Evolutionary conservation across 768 basidiomycete genomes (phyloP).

Genomic region (Amanita rubescens): DNA sequence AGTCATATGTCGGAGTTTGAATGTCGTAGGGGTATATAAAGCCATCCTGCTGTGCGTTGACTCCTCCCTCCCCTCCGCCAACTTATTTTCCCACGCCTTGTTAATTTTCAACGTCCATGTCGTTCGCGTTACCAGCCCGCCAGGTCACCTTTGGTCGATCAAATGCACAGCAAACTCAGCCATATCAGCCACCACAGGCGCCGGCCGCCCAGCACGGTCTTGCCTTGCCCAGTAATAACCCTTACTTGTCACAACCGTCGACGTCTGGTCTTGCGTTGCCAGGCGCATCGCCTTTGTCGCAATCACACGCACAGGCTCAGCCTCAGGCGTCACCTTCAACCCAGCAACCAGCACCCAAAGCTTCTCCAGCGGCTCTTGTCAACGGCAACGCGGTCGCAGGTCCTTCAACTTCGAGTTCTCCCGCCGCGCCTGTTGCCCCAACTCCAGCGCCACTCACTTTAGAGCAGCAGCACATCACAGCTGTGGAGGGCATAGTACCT

Average conservation of each 20-base stretch:
- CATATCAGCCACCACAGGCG: constrained; percentile 33
- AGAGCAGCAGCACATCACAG: constrained; percentile 92
- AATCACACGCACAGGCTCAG: constrained; percentile 40
- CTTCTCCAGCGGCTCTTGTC: constrained; percentile 17
- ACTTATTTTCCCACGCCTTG: constrained; percentile 36
- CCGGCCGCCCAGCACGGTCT: constrained; percentile 37
- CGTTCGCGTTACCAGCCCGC: constrained; percentile 68
- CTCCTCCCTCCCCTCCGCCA: constrained; percentile 26
- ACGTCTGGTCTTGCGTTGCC: constrained; percentile 36
- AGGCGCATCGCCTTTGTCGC: constrained; percentile 51
- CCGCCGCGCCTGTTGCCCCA: constrained; percentile 45
- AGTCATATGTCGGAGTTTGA: constrained; percentile 40
- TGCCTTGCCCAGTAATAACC: constrained; percentile 52
- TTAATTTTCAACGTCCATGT: constrained; percentile 32
- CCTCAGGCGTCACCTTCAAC: constrained; percentile 23
- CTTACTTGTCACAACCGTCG: constrained; percentile 33
- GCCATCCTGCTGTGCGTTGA: constrained; percentile 21
- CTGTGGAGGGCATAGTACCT: constrained; percentile 97
- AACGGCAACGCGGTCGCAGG: constrained; percentile 42
- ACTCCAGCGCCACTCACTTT: constrained; percentile 72
- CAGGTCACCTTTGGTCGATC: constrained; percentile 73
- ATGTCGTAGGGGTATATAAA: constrained; percentile 38
- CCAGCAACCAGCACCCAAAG: constrained; percentile 15
- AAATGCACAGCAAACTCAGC: constrained; percentile 36
- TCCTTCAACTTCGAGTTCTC: constrained; percentile 44